Evolutionary conservation across 2,329 filamentous ascomycete species (phyloP).

Genomic region (Sordariomycetes sp.): DNA sequence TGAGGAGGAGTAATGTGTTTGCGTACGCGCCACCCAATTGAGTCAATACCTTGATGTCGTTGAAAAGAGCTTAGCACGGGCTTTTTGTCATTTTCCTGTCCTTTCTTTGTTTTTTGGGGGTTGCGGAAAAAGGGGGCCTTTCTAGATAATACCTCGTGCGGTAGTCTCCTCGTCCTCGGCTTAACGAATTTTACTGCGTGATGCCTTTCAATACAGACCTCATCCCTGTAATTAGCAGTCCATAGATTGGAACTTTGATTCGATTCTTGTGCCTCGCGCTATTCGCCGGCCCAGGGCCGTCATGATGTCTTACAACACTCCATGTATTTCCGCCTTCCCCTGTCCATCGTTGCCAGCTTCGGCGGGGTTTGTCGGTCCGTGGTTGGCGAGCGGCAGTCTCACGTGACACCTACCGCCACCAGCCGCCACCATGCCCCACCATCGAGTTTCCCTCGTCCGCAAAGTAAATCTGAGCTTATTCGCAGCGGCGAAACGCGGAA

Average conservation of each 20-base stretch:
- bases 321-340: neutral
- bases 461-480: neutral
- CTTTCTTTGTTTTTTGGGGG: constrained; percentile 13
- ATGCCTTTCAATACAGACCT: constrained; percentile 7
- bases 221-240: constrained; percentile 6
- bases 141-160: constrained; percentile 27
- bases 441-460: neutral
- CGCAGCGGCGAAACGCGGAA: neutral
- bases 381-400: neutral
- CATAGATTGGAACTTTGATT: constrained; percentile 3
- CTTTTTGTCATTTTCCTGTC: constrained; percentile 4
- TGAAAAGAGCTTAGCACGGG: neutral
- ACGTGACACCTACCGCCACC: neutral
- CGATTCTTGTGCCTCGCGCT: neutral
- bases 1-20: constrained; percentile 51
- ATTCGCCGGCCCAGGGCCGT: neutral
- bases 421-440: neutral
- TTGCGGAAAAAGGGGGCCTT: constrained; percentile 16
- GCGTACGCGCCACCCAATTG: neutral
- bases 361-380: too few species aligned
- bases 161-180: constrained; percentile 9
- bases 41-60: neutral
- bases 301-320: neutral
- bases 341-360: neutral
- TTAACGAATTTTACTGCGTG: constrained; percentile 7